Conservation (phyloP, 768 basidiomycete genomes). For the Jaapia argillacea region DNA sequence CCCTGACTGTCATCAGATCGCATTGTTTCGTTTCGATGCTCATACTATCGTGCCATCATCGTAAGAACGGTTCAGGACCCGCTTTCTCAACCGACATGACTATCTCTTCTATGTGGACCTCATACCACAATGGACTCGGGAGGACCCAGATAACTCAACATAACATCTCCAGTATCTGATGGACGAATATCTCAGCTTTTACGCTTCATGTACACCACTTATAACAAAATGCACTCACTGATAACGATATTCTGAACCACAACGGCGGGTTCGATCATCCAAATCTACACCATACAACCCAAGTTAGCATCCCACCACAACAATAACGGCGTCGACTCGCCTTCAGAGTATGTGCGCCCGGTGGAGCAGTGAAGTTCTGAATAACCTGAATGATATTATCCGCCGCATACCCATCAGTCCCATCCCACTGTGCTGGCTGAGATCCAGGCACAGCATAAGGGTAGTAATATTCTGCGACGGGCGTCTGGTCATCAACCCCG, state of each 20-base stretch:
- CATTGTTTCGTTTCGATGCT: no score
- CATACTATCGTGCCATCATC: no score
- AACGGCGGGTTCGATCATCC: conserved; percentile 17
- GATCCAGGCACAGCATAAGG: conserved; percentile 34
- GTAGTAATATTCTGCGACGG: conserved; percentile 36
- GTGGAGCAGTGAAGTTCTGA: conserved; percentile 21
- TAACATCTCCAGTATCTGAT: conserved; percentile 24
- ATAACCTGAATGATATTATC: conserved; percentile 35
- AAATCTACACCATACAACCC: conserved; percentile 5
- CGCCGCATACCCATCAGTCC: conserved; percentile 40
- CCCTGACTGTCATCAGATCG: no score
- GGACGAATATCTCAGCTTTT: conserved; percentile 4
- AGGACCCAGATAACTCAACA: conserved; percentile 16
- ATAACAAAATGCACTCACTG: no score
- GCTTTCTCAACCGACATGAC: no score
- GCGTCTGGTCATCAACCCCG: conserved; percentile 33
- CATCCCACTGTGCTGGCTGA: conserved; percentile 36
- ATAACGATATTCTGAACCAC: conserved; percentile 19
- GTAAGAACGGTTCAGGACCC: no score
- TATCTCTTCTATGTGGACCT: no score
- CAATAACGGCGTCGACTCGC: no score
- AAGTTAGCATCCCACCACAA: no score
- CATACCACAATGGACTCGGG: conserved; percentile 22
- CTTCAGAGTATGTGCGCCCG: not conserved
- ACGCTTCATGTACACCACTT: no score